Base-by-base conservation (phyloP, 805 yeast species). In the Barnettozyma wickerhamii region DNA sequence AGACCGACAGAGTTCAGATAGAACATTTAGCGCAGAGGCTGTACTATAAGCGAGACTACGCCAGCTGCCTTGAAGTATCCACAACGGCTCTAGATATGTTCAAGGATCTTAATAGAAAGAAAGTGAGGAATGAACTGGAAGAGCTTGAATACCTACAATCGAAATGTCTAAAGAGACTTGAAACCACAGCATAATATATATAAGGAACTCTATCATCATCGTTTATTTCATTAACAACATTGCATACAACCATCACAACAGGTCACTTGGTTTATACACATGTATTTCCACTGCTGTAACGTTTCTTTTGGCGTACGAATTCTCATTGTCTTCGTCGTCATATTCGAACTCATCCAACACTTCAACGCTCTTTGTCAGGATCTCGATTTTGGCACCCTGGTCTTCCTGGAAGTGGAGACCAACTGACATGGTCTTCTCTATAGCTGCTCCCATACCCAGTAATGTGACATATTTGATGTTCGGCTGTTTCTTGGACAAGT, bases 391-490 rank as follows among this genome's bases (percentile, higher is more conserved):
- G 53, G 72, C 65, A 7, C 72, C 69, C 30, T 69, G 63, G 26
- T 74, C 71, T 13, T 63, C 64, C 50, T 75, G 74, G 54, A 80
- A 83, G 52, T 78, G 72, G 20, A 77, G 57, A 0, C 77, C 95
- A 1, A 89, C 47, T 12, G 79, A 66, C n/a, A 84, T 45, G 0
- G 81, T 77, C 51, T 75, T 81, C 36, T 73, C 79, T 9, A 84
- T 76, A 9, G 90, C 74, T 41, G 68, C 71, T 2, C 96, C 96
- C 83, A 86, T 79, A 0, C 95, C 96, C 40, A 75, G 61, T 3
- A 89, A 71, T 0, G 72, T 66, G 7, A 87, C 68, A 53, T 66
- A 75, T 20, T 64, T 53, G 1, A 65, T 64, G 15, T 59, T 62
- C n/a, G 65, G 63, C 10, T 66, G 67, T 29, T 65, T 68, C 41